Base-by-base conservation (phyloP, 345 rosid genomes). In the Euphorbia lathyris region DNA sequence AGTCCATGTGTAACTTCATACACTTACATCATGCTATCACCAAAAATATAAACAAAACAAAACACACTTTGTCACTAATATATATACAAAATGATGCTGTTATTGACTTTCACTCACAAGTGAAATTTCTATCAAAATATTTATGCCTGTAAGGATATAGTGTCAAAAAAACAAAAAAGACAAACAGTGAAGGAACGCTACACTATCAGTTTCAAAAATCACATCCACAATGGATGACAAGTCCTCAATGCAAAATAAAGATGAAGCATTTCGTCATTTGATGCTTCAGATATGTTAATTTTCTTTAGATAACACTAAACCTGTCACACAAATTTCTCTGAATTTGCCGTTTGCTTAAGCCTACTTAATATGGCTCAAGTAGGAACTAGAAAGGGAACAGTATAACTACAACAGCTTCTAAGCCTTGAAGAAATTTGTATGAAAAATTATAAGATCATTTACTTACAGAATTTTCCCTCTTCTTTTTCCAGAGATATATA, bases 381-480 rank as follows among this genome's bases (percentile, higher is more conserved):
- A 26, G 66, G 36, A 36, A 60, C 60, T 34, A 34, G 38, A 67
- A 67, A 19, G 73, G 48, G 48, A 48, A n/a, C n/a, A n/a, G n/a
- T n/a, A n/a, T 6, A 60, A 20, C 65, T 48, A 62, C 60, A 62
- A 62, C 60, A 62, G 47, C 66, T 51, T 47, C 58, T 68, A 25
- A 19, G n/a, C 69, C 59, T 72, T 72, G 53, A 52, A 72, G 58
- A 19, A 66, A 77, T 72, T 74, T 74, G 78, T 68, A 64, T 69
- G 72, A 71, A 75, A 77, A 58, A 58, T 69, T 61, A 81, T 72
- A 78, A 67, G 75, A 73, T 22, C 66, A 80, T 78, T 81, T 86
- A 88, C 75, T 88, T 88, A 83, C 90, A 88, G 69, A 30, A 74
- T 66, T 56, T 68, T 72, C 67, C 67, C 68, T 66, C 73, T 50